Evolutionary conservation across 1,284 basidiomycete species (phyloP).

Genomic region (Marasmius tenuissimus): DNA sequence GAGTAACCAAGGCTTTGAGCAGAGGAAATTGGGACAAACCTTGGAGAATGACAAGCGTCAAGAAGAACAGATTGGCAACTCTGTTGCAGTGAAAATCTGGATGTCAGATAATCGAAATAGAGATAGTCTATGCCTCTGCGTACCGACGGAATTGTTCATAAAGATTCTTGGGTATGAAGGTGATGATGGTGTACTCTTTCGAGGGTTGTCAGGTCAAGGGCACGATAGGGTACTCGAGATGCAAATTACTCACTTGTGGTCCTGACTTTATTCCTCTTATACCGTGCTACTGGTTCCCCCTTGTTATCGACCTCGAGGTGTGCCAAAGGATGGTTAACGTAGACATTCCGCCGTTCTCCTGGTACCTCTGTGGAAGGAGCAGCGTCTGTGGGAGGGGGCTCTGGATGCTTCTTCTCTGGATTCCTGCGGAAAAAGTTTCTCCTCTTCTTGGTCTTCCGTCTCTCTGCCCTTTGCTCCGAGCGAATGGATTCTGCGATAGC

Average conservation of each 20-base stretch:
- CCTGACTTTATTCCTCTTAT: slow-evolving; percentile 92
- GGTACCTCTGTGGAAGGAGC: slow-evolving; percentile 37
- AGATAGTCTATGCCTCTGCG: slow-evolving; percentile 19
- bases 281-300: slow-evolving; percentile 79
- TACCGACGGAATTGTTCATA: slow-evolving; percentile 88
- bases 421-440: slow-evolving; percentile 58
- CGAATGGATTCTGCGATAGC: slow-evolving; percentile 85
- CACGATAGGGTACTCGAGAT: slow-evolving; percentile 5
- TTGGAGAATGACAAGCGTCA: slow-evolving; percentile 83
- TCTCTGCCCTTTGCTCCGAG: slow-evolving; percentile 72
- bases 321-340: slow-evolving; percentile 73
- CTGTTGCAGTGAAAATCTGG: slow-evolving; percentile 34
- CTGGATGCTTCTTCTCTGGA: slow-evolving; percentile 48
- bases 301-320: slow-evolving; percentile 64
- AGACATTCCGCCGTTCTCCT: slow-evolving; percentile 72
- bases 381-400: slow-evolving; percentile 21
- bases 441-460: slow-evolving; percentile 60
- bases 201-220: slow-evolving; percentile 14
- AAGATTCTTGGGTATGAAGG: slow-evolving; percentile 93
- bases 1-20: not conserved
- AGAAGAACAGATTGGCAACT: slow-evolving; percentile 93
- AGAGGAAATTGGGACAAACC: slow-evolving; percentile 38
- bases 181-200: slow-evolving; percentile 86
- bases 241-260: slow-evolving; percentile 75
- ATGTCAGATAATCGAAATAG: not conserved